Evolutionary conservation across 169 alveolate species (phyloP), one percentile per base, ranked within the genome.

Genomic region (Eimeria brunetti): DNA sequence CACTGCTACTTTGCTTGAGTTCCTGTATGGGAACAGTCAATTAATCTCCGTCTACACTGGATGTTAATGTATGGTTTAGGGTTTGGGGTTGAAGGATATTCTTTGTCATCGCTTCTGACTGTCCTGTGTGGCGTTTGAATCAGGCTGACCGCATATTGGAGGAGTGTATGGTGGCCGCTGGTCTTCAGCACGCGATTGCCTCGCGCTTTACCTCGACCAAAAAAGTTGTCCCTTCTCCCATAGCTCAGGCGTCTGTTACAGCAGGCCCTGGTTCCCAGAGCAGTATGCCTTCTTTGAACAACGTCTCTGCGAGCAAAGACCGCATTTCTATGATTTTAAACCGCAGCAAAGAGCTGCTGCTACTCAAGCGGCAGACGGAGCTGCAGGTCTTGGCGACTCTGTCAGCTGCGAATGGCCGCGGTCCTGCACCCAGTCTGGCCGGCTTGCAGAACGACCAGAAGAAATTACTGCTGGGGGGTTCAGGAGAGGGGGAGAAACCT

Each of bases 111-210:
- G 2, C 67, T 49, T n/a, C 9, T n/a, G n/a, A n/a, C n/a, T 24
- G 49, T 1, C 46, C 24, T 27, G 41, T 78, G 53, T n/a, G 8
- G 0, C 41, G 75, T 49, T 4, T 58, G 44, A 51, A 67, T 18
- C 96, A 92, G 96, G 96, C 96, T 33, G 96, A 92, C 36, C 76
- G 81, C 27, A 36, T 92, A 3, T 49, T 92, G 67, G 96, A 92
- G 71, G 96, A 92, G 80, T 62, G 90, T 41, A 92, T 92, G 96
- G 86, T 83, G 38, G 96, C 93, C 41, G 85, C 89, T 60, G 96
- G 96, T 33, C 93, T 92, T 62, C 89, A 83, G 30, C 93, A 88
- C n/a, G 96, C 96, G 44, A 84, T 92, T 44, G 88, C 96, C 51
- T 88, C 93, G 30, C 96, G 96, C 67, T 73, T 73, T 22, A 36